Evolutionary conservation across 2,329 filamentous ascomycete species (phyloP), one percentile per base, ranked within the genome.

Genomic region (Nigrospora sphaerica): DNA sequence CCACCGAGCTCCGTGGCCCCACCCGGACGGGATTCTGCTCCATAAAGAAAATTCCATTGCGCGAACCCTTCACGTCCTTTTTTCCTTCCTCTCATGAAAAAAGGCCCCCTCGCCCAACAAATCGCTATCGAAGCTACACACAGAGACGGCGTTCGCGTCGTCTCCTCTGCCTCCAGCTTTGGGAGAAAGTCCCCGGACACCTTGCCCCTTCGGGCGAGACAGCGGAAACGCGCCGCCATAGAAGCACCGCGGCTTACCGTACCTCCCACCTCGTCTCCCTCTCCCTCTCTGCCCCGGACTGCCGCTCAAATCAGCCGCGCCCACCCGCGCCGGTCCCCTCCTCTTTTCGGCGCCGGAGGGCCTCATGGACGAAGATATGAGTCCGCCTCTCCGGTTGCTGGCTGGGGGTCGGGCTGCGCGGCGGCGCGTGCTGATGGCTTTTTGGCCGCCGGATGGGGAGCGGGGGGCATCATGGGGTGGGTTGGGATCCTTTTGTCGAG

Each of bases 161-260:
- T 70, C 63, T 64, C 61, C 54, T 63, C 59, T 62, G 57, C 51
- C 42, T 52, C 62, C 57, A 65, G 91, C 91, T 96, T 96, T 93
- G 90, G 92, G 92, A 95, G 92, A 97, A 97, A 97, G 92, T 97
- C 92, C 92, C 92, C 92, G 92, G 92, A 96, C 91, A 84, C 72
- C 64, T 56, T 60, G 57, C 53, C n/a, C n/a, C 58, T 62, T 60
- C 61, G 61, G 71, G 67, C 73, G 74, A 66, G 49, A 68, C 71
- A 68, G 91, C 89, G 88, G 89, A 95, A 95, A 96, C 88, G 89
- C 91, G 88, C 89, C 91, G 91, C 90, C 92, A 95, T 91, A 96
- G 84, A 95, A 95, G 91, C 90, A 90, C 78, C 75, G 90, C 88
- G 89, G 89, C 85, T 91, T 71, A 89, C 80, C 81, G 41, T 55